Conservation (phyloP, 805 yeast species). For the Debaryomyces maramus region DNA sequence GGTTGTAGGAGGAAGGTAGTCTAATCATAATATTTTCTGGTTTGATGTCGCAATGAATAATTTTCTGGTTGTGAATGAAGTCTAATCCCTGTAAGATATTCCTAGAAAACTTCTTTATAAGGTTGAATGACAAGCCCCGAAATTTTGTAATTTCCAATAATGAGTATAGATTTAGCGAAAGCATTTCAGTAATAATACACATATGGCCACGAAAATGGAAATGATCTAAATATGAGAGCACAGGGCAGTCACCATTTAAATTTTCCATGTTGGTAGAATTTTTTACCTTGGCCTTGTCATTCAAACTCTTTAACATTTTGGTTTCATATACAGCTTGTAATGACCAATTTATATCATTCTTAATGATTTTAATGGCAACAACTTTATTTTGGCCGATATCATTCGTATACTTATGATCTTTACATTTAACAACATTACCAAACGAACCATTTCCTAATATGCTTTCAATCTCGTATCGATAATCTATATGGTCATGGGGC, state of each 20-base stretch:
- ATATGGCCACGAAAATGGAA: constrained; percentile 80
- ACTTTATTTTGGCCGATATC: constrained; percentile 26
- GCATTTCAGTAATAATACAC: constrained; percentile 74
- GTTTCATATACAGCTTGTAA: constrained; percentile 79
- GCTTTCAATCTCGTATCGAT: constrained; percentile 62
- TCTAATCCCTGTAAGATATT: constrained; percentile 61
- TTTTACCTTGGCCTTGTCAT: constrained; percentile 11
- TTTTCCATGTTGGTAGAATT: not conserved
- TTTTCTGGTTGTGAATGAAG: constrained; percentile 53
- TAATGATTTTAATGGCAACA: constrained; percentile 77
- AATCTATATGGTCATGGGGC: constrained; percentile 71
- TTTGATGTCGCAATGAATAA: constrained; percentile 83
- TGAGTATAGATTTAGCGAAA: constrained; percentile 68
- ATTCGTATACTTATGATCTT: constrained; percentile 54
- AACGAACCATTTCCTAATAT: constrained; percentile 78
- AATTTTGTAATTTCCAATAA: constrained; percentile 50
- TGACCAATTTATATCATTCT: constrained; percentile 71
- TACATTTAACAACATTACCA: constrained; percentile 72
- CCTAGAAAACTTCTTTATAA: constrained; percentile 46
- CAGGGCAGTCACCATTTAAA: constrained; percentile 14
- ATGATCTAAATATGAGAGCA: constrained; percentile 63
- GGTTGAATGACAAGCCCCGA: constrained; percentile 45
- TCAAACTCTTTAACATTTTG: constrained; percentile 56
- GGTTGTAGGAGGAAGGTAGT: constrained; percentile 21
- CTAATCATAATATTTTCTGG: constrained; percentile 78